Percentiles rank a stretch among this genome's conserved stretches.
Evolutionary conservation across 108 stramenopile species (phyloP).

Genomic region (Skeletonema menzelii): DNA sequence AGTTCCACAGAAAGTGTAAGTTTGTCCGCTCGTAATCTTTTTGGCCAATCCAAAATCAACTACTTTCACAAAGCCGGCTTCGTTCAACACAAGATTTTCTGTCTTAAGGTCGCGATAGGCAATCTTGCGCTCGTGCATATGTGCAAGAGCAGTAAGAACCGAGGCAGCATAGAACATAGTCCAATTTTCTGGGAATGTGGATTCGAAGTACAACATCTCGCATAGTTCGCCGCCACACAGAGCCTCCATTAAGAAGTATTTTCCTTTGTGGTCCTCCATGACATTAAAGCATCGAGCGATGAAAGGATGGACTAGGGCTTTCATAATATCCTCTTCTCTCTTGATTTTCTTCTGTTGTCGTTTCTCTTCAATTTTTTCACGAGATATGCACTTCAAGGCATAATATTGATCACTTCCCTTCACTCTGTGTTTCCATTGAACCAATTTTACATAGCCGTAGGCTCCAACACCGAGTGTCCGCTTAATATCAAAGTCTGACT

Average conservation of each 20-base stretch:
- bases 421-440: constrained; percentile 41
- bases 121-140: constrained; percentile 66
- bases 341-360: constrained; percentile 57
- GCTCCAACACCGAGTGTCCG: constrained; percentile 57
- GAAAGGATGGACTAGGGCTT: constrained; percentile 56
- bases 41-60: constrained; percentile 79
- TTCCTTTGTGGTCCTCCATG: constrained; percentile 53
- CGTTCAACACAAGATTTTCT: constrained; percentile 70
- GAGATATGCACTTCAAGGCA: constrained; percentile 61
- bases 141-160: constrained; percentile 63
- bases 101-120: constrained; percentile 68
- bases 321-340: constrained; percentile 58
- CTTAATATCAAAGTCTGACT: constrained; percentile 48
- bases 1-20: constrained; percentile 72
- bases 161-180: constrained; percentile 58
- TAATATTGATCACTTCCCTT: constrained; percentile 32
- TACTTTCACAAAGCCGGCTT: constrained; percentile 63
- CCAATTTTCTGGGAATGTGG: constrained; percentile 56
- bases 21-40: constrained; percentile 53
- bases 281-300: constrained; percentile 50
- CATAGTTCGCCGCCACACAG: constrained; percentile 73
- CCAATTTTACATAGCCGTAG: constrained; percentile 50
- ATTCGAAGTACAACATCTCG: constrained; percentile 51
- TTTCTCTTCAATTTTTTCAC: constrained; percentile 52
- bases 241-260: constrained; percentile 70